phyloP scores from a whole-genome alignment of 176 grass and related monocot genomes.

The Lolium multiflorum region DNA sequence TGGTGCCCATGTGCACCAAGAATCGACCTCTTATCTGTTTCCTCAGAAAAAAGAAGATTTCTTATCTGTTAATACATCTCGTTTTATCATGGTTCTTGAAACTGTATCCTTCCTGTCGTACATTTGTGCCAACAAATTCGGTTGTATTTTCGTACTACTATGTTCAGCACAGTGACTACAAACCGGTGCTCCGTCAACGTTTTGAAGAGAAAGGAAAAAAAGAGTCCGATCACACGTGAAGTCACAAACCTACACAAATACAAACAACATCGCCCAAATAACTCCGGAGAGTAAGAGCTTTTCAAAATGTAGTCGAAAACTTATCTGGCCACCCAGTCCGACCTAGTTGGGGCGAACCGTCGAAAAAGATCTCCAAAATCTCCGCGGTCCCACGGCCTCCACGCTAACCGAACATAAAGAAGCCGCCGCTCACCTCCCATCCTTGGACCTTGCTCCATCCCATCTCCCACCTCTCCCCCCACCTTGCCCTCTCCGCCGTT shows the following conservation, averaged over 20 bases:
- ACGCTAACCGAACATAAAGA: conserved; percentile 36
- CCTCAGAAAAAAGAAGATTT: too few species aligned
- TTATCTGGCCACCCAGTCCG: background rate
- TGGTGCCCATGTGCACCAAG: too few species aligned
- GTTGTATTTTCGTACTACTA: background rate
- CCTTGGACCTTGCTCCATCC: background rate
- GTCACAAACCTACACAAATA: background rate
- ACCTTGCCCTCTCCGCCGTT: conserved; percentile 27
- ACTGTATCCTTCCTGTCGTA: background rate
- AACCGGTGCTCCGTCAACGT: background rate
- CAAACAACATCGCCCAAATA: background rate
- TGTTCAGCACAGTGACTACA: background rate
- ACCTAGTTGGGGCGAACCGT: conserved; percentile 24
- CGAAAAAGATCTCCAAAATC: conserved; percentile 47
- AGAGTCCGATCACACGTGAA: background rate
- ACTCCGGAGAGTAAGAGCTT: background rate
- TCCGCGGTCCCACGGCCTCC: conserved; percentile 21
- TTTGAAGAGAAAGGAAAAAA: background rate
- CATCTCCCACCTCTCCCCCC: background rate
- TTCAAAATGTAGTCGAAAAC: background rate
- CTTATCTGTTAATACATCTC: background rate
- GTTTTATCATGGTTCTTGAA: background rate
- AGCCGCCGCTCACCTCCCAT: conserved; percentile 34
- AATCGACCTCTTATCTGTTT: too few species aligned
- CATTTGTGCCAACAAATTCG: background rate